Evolutionary conservation across 495 filamentous ascomycete species (phyloP).

Genomic region (Cudoniella acicularis): DNA sequence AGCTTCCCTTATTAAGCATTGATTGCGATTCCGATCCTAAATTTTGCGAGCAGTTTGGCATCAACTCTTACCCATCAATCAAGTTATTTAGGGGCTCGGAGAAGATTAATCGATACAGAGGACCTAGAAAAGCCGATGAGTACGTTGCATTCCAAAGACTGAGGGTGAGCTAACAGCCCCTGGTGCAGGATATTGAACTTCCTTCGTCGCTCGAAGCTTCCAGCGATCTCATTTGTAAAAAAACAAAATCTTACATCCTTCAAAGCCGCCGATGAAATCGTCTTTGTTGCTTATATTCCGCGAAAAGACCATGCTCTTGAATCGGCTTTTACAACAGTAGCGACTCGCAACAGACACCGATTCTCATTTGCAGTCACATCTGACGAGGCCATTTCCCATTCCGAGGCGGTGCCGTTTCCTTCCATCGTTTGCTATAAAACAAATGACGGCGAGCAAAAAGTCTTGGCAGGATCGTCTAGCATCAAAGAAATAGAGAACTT

Average conservation of each 20-base stretch:
- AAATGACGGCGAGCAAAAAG: slow-evolving; percentile 32
- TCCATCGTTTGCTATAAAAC: slow-evolving; percentile 40
- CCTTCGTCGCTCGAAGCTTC: slow-evolving; percentile 34
- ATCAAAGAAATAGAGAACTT: slow-evolving; percentile 34
- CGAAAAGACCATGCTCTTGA: slow-evolving; percentile 21
- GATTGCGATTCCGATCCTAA: slow-evolving; percentile 38
- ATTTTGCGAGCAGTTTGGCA: slow-evolving; percentile 34
- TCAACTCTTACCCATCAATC: slow-evolving; percentile 45
- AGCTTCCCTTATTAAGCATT: slow-evolving; percentile 33
- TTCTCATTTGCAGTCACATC: slow-evolving; percentile 40
- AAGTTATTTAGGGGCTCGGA: slow-evolving; percentile 38
- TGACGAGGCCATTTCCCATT: slow-evolving; percentile 15
- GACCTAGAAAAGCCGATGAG: slow-evolving; percentile 35
- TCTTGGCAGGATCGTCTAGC: slow-evolving; percentile 28
- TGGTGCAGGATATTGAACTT: slow-evolving; percentile 36
- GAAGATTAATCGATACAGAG: slow-evolving; percentile 34
- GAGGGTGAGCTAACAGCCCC: no score
- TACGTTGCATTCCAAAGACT: slow-evolving; percentile 22
- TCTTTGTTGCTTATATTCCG: slow-evolving; percentile 38
- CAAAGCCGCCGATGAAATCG: slow-evolving; percentile 35
- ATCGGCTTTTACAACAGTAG: slow-evolving; percentile 27
- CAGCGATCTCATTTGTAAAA: slow-evolving; percentile 29
- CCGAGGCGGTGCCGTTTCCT: slow-evolving; percentile 9
- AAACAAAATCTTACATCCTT: slow-evolving; percentile 30
- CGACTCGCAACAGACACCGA: slow-evolving; percentile 32